Evolutionary conservation across 345 rosid species (phyloP).

Genomic region (Lagerstroemia speciosa): DNA sequence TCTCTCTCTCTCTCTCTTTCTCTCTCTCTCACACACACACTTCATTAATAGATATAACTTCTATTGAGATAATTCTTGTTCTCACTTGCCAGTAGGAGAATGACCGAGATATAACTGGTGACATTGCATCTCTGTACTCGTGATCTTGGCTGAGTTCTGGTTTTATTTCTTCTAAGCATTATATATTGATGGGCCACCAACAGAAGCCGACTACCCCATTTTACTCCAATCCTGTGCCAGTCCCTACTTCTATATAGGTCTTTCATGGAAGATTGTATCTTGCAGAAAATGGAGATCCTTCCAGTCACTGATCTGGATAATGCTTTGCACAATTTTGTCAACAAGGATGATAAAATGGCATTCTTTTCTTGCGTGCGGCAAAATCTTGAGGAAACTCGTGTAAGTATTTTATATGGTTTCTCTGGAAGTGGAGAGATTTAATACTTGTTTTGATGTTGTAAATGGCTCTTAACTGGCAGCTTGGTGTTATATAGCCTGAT

Average conservation of each 20-base stretch:
- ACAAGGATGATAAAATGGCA: slow-evolving; percentile 92
- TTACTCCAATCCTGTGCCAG: background rate
- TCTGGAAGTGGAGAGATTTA: background rate
- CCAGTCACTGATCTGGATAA: slow-evolving; percentile 92
- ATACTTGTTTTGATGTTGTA: background rate
- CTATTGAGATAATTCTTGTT: background rate
- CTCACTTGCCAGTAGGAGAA: background rate
- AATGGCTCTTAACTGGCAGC: background rate
- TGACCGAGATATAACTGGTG: background rate
- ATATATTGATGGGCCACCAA: background rate
- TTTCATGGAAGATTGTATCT: slow-evolving; percentile 3
- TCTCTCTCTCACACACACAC: background rate
- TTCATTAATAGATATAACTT: background rate
- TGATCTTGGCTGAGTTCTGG: background rate
- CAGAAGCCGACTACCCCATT: background rate
- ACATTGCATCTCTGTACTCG: background rate
- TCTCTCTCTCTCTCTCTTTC: background rate
- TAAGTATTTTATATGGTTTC: slow-evolving; percentile 26
- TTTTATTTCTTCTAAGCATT: background rate
- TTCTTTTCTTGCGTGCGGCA: slow-evolving; percentile 74
- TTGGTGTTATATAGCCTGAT: background rate
- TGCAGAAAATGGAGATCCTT: slow-evolving; percentile 98
- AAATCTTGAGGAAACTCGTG: slow-evolving; percentile 95
- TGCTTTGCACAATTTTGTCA: slow-evolving; percentile 91
- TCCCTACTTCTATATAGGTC: background rate